These are phyloP conservation scores for Helicocarpus griseus DNA, from an alignment of 2,329 filamentous ascomycete genomes.

Conservation along the genomic window DNA sequence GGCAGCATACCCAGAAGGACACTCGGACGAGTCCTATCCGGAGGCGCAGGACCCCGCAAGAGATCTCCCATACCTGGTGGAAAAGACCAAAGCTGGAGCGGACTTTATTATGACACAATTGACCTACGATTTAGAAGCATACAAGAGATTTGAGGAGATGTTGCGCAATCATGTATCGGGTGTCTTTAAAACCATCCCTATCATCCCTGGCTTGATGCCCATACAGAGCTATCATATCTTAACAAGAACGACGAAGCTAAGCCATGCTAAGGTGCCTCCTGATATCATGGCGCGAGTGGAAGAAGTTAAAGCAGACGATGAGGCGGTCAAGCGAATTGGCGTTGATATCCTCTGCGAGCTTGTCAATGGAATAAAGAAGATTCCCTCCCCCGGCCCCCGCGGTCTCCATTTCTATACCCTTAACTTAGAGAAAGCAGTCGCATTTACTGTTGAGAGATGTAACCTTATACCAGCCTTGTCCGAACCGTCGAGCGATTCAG, in stretches of 20 bases:
- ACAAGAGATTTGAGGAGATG: conserved; percentile 65
- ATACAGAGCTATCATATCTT: conserved; percentile 97
- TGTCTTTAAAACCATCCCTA: conserved; percentile 73
- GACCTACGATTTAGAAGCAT: conserved; percentile 84
- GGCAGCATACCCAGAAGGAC: conserved; percentile 89
- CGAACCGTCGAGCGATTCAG: conserved; percentile 33
- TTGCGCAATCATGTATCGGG: conserved; percentile 75
- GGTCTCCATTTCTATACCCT: conserved; percentile 98
- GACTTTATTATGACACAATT: conserved; percentile 99
- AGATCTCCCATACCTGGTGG: conserved; percentile 79
- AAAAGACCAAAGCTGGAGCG: conserved; percentile 83
- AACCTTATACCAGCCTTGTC: conserved; percentile 59
- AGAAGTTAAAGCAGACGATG: conserved; percentile 37
- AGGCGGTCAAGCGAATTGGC: conserved; percentile 39
- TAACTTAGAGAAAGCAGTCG: conserved; percentile 91
- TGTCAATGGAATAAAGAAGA: conserved; percentile 63
- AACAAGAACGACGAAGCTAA: conserved; percentile 85
- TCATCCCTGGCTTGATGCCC: conserved; percentile 93
- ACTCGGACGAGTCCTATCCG: conserved; percentile 82
- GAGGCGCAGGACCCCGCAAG: conserved; percentile 56
- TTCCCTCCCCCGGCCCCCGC: conserved; percentile 51
- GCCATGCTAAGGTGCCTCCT: conserved; percentile 72
- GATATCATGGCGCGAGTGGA: conserved; percentile 56
- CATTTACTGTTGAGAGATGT: conserved; percentile 79
- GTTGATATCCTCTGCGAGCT: conserved; percentile 68